Base-by-base conservation (phyloP, 192 early-diverging fungal genomes). In the Geosiphon pyriformis region DNA sequence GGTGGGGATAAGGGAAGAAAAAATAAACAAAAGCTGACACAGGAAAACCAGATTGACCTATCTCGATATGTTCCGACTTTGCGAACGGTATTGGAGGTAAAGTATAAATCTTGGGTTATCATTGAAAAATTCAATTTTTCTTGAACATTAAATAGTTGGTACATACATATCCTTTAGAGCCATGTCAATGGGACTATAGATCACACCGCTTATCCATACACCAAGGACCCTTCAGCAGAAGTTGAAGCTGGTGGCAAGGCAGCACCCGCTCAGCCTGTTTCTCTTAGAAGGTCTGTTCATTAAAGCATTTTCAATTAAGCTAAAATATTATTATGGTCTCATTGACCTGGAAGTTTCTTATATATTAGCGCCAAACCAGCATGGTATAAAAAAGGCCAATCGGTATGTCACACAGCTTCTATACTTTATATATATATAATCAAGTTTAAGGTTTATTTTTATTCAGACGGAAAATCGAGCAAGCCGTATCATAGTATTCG, bases 41-140 rank as follows among this genome's bases (percentile, higher is more conserved):
- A 87, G n/a, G 81, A 86, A 18, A 71, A 82, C 20, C 79, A 84
- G 17, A 94, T 82, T 57, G 92, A 92, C 50, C 69, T 94, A 52
- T 86, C 83, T 30, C 81, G 93, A 64, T 94, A 89, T 73, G 79
- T 88, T 10, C 90, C 93, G 1, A 80, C 86, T 46, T 59, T 90
- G 1, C 93, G 92, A 68, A 77, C 65, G 11, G 57, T 74, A 47
- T 57, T 78, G 1, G 76, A 74, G 58, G 75, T 76, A 70, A 30
- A 49, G 23, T 10, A 12, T 20, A 17, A 29, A 11, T 29, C 32
- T 31, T 37, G 11, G 7, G n/a, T n/a, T n/a, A 1, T 18, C 17
- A 0, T 4, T 3, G 57, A 0, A 31, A 25, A 17, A 27, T 7
- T 26, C 2, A 25, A 11, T 6, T 34, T 8, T 23, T 4, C 34